Evolutionary conservation across 1,284 basidiomycete species (phyloP).

Genomic region (Boletellus deceptivus): DNA sequence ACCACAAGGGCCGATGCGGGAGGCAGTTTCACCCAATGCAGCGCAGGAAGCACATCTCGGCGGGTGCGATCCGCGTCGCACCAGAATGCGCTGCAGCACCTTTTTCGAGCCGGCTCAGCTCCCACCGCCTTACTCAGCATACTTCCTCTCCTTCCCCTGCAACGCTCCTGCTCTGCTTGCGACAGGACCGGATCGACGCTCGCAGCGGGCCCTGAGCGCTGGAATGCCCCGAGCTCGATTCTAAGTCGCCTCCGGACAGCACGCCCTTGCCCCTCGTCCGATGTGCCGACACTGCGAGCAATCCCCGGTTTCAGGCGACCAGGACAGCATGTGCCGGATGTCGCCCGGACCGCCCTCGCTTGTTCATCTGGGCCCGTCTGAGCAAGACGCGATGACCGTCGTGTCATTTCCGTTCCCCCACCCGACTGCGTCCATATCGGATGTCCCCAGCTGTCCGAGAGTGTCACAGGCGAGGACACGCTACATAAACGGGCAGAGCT

Average conservation of each 20-base stretch:
- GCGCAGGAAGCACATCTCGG: background rate
- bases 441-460: slow-evolving; percentile 2
- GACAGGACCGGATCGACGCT: slow-evolving; percentile 26
- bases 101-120: slow-evolving; percentile 21
- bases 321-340: background rate
- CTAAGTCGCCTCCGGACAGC: background rate
- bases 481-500: slow-evolving; percentile 7
- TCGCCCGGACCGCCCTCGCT: background rate
- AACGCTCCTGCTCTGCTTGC: slow-evolving; percentile 11
- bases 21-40: slow-evolving; percentile 14
- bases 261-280: background rate
- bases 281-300: background rate
- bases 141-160: slow-evolving; percentile 2
- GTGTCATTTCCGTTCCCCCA: slow-evolving; percentile 18
- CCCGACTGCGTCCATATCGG: slow-evolving; percentile 9
- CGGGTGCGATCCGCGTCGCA: slow-evolving; percentile 18
- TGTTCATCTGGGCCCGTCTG: background rate
- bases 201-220: background rate
- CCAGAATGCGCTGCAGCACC: slow-evolving; percentile 2
- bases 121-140: slow-evolving; percentile 7
- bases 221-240: background rate
- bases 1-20: slow-evolving; percentile 13
- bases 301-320: slow-evolving; percentile 3
- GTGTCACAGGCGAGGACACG: slow-evolving; percentile 1
- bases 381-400: slow-evolving; percentile 5